These are phyloP conservation scores for Xylariaceae sp. DNA, from an alignment of 2,329 filamentous ascomycete genomes.

Conservation along the genomic window DNA sequence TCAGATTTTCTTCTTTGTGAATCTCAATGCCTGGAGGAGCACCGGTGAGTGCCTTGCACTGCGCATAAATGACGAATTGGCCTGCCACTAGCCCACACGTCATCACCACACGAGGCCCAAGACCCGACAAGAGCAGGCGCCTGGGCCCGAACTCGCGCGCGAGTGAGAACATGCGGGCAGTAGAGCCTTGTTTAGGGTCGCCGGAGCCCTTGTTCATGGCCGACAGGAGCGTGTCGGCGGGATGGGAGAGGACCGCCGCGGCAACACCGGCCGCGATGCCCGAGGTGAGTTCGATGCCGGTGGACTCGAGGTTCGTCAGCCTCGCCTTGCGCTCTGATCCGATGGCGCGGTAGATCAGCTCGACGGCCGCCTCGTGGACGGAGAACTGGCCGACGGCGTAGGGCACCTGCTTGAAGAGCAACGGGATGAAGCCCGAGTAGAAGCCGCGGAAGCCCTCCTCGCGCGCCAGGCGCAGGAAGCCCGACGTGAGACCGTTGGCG, in stretches of 20 bases:
- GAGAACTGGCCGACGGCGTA: conserved; percentile 95
- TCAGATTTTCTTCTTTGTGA: conserved; percentile 39
- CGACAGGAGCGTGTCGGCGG: conserved; percentile 63
- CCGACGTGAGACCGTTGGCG: conserved; percentile 63
- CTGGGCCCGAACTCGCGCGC: conserved; percentile 47
- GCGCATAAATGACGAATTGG: conserved; percentile 52
- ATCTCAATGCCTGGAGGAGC: conserved; percentile 48
- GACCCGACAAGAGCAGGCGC: conserved; percentile 40
- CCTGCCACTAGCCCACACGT: conserved; percentile 47
- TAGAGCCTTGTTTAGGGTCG: conserved; percentile 41
- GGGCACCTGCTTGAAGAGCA: conserved; percentile 83
- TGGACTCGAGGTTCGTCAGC: conserved; percentile 66
- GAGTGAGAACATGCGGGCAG: conserved; percentile 48
- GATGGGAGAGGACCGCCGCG: conserved; percentile 82
- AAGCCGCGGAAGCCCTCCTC: conserved; percentile 76
- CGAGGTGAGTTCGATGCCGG: conserved; percentile 77
- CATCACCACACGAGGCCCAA: conserved; percentile 49
- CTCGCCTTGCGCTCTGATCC: conserved; percentile 62
- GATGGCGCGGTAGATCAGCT: conserved; percentile 64
- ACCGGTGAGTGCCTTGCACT: conserved; percentile 48
- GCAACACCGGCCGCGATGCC: conserved; percentile 85
- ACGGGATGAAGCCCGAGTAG: conserved; percentile 85
- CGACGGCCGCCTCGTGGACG: conserved; percentile 83
- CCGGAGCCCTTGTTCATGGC: conserved; percentile 52
- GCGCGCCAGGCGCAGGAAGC: conserved; percentile 69